A percentile compares a stretch with the other conserved stretches of the same genome.
Evolutionary conservation across 371 early-diverging fungal species (phyloP).

Genomic region (Lichtheimia ramosa): DNA sequence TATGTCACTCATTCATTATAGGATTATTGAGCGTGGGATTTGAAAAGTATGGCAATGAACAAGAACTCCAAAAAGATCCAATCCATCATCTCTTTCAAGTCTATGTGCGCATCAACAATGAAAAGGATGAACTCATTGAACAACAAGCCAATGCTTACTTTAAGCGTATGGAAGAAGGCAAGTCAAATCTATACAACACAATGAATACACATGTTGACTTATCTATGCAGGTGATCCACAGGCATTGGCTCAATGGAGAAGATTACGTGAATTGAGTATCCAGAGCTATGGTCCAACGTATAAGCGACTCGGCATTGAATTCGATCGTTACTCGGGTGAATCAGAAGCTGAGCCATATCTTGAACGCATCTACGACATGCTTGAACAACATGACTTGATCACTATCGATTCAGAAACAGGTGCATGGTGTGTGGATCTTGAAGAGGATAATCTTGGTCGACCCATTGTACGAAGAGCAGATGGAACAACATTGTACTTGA

Average conservation of each 20-base stretch:
- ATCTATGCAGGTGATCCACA: constrained; percentile 10
- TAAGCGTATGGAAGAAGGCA: constrained; percentile 90
- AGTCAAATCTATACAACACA: too few relatives aligned
- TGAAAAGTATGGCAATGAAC: constrained; percentile 82
- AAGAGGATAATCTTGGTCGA: constrained; percentile 69
- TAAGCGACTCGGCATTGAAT: constrained; percentile 83
- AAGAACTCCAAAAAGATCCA: constrained; percentile 80
- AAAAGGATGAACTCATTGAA: constrained; percentile 63
- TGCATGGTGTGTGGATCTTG: constrained; percentile 77
- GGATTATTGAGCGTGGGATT: constrained; percentile 95
- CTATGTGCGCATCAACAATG: constrained; percentile 90
- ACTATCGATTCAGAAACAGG: constrained; percentile 44
- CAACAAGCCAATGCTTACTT: constrained; percentile 90
- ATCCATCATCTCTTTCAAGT: constrained; percentile 95
- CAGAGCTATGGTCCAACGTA: constrained; percentile 86
- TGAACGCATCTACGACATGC: constrained; percentile 63
- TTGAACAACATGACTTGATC: constrained; percentile 28
- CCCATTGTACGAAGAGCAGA: constrained; percentile 85
- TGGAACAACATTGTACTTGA: constrained; percentile 94
- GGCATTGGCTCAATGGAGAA: constrained; percentile 80
- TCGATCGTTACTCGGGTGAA: constrained; percentile 98
- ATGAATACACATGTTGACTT: background rate
- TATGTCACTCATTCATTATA: constrained; percentile 6
- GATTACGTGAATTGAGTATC: constrained; percentile 89
- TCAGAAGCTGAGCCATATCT: constrained; percentile 81